Conservation (phyloP, 2,329 filamentous ascomycete species). For the Dothidotthia symphoricarpi region DNA sequence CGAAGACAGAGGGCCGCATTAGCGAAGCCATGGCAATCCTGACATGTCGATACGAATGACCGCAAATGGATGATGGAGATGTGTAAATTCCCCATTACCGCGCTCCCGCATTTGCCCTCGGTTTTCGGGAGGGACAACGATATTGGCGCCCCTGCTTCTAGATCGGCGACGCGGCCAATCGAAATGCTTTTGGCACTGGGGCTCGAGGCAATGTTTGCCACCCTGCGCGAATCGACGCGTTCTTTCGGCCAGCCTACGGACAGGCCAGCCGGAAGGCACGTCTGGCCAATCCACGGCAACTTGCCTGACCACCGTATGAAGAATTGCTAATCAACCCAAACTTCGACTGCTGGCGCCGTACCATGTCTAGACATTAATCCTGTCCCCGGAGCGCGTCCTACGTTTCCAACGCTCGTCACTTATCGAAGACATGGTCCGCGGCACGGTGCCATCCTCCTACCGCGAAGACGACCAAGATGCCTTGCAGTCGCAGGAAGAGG, state of each 20-base stretch:
- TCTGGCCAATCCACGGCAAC: constrained; percentile 8
- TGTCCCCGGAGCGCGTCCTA: constrained; percentile 20
- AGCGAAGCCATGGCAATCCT: constrained; percentile 9
- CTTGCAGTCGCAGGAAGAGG: constrained; percentile 19
- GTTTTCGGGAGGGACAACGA: neutral
- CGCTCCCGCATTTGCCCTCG: neutral
- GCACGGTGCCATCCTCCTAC: constrained; percentile 17
- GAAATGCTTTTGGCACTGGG: too few species aligned
- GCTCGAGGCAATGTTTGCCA: too few species aligned
- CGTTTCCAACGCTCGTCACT: constrained; percentile 10
- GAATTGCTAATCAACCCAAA: too few species aligned
- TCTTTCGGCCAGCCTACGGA: neutral
- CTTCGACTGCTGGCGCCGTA: constrained; percentile 4
- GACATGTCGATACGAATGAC: constrained; percentile 8
- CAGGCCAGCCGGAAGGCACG: constrained; percentile 14
- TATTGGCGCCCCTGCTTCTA: too few species aligned
- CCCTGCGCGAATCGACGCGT: too few species aligned
- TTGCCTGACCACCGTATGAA: neutral
- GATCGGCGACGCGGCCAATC: too few species aligned
- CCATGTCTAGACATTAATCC: constrained; percentile 17
- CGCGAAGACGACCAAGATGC: constrained; percentile 20
- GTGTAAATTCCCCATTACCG: neutral
- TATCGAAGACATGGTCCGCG: constrained; percentile 30
- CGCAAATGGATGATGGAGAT: constrained; percentile 1
- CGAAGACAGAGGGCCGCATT: too few species aligned